phyloP scores from a whole-genome alignment of 129 eudicot genomes.

The Escallonia rubra region DNA sequence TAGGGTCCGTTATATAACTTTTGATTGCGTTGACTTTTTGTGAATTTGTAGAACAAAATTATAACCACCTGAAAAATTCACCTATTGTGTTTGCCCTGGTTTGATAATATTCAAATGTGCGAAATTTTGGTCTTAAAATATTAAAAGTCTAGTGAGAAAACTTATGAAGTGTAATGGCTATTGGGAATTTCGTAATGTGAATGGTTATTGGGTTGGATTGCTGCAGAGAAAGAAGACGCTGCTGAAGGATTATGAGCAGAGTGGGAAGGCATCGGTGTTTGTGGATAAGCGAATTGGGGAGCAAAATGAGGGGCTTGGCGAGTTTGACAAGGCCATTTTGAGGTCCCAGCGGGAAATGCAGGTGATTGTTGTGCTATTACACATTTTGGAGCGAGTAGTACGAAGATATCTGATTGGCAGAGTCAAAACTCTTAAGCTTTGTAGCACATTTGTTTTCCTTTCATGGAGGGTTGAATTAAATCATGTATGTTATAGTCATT shows the following conservation, averaged over 20 bases:
- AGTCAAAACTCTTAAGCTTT: no score
- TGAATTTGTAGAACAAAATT: not conserved
- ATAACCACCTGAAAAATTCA: not conserved
- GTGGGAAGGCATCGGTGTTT: constrained; percentile 76
- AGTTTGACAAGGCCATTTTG: constrained; percentile 83
- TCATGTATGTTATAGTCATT: not conserved
- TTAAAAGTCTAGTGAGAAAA: no score
- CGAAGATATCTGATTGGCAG: no score
- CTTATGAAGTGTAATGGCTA: not conserved
- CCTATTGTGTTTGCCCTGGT: not conserved
- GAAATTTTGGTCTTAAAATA: no score
- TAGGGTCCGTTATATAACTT: no score
- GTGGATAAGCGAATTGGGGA: constrained; percentile 95
- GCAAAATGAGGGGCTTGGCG: constrained; percentile 73
- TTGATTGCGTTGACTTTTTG: not conserved
- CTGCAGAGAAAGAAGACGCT: constrained; percentile 87
- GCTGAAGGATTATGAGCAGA: constrained; percentile 76
- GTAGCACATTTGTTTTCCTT: not conserved
- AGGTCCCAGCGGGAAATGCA: constrained; percentile 90
- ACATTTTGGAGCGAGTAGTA: no score
- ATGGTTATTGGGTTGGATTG: not conserved
- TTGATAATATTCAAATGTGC: no score
- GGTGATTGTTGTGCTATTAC: constrained; percentile 28
- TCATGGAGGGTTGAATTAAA: not conserved
- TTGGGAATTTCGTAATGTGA: no score